A percentile compares a stretch with the other conserved stretches of the same genome.
Conservation (phyloP, 2,329 filamentous ascomycete genomes). For the Orbilia oligospora region DNA sequence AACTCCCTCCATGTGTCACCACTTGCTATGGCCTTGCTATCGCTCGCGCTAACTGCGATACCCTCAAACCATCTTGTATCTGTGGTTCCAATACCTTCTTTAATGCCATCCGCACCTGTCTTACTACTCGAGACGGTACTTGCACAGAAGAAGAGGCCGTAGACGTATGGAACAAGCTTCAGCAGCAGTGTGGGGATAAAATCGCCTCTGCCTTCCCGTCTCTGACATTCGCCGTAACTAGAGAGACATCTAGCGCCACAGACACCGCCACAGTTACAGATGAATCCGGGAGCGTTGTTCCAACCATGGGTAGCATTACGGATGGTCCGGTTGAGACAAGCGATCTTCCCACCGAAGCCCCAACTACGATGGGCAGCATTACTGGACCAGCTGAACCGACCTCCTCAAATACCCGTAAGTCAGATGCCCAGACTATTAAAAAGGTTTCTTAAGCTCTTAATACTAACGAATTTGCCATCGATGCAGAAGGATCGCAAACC, state of each 20-base stretch:
- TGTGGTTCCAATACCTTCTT: constrained; percentile 56
- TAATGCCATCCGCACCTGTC: constrained; percentile 42
- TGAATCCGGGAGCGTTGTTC: constrained; percentile 9
- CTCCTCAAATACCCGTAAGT: constrained; percentile 43
- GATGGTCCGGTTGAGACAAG: constrained; percentile 24
- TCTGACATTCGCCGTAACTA: constrained; percentile 27
- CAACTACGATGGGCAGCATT: constrained; percentile 26
- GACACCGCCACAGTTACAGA: constrained; percentile 1
- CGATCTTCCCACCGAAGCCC: neutral
- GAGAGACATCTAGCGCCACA: constrained; percentile 21
- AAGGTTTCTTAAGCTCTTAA: too few relatives aligned
- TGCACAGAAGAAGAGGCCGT: constrained; percentile 40
- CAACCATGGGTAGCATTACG: constrained; percentile 47
- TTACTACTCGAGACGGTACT: constrained; percentile 42
- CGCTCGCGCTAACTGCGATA: constrained; percentile 54
- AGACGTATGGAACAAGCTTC: constrained; percentile 47
- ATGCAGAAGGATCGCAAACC: constrained; percentile 44
- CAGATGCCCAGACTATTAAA: too few relatives aligned
- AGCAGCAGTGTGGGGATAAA: constrained; percentile 52
- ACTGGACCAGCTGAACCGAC: constrained; percentile 22
- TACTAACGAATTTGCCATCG: too few relatives aligned
- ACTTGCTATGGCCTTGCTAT: constrained; percentile 53
- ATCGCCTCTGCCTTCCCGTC: constrained; percentile 40
- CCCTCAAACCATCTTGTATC: constrained; percentile 53
- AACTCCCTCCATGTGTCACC: constrained; percentile 47